These are phyloP conservation scores for Suillus americanus DNA, from an alignment of 768 basidiomycete species.

Conservation along the genomic window DNA sequence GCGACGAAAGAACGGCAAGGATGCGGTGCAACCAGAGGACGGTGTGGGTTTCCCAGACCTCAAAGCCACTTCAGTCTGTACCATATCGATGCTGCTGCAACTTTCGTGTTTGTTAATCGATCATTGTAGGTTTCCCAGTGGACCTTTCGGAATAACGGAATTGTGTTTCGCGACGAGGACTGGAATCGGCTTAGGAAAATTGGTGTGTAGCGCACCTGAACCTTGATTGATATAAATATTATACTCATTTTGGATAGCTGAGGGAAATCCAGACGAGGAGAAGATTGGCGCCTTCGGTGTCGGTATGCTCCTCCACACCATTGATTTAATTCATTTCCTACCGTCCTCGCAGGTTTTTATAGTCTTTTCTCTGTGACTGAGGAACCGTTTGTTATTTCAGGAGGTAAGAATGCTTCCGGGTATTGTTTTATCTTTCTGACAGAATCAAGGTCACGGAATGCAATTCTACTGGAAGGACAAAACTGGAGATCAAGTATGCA, in stretches of 20 bases:
- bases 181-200: constrained; percentile 92
- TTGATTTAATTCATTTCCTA: not conserved
- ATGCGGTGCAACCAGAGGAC: constrained; percentile 12
- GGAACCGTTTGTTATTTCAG: constrained; percentile 79
- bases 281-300: constrained; percentile 96
- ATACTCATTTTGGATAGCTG: constrained; percentile 45
- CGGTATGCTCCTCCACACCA: constrained; percentile 40
- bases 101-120: not conserved
- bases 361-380: constrained; percentile 83
- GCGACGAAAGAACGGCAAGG: constrained; percentile 26
- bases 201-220: constrained; percentile 39
- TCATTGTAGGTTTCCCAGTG: constrained; percentile 67
- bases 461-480: constrained; percentile 95
- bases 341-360: constrained; percentile 57
- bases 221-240: not conserved
- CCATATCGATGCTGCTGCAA: not conserved
- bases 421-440: constrained; percentile 19
- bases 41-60: constrained; percentile 52
- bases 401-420: constrained; percentile 42
- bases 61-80: constrained; percentile 53
- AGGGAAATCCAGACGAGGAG: constrained; percentile 92
- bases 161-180: constrained; percentile 78
- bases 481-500: constrained; percentile 68
- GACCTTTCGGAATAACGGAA: constrained; percentile 88
- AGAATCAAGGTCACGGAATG: constrained; percentile 76